Conservation (phyloP, 1,139 yeast species). For the Yamadazyma siamensis region DNA sequence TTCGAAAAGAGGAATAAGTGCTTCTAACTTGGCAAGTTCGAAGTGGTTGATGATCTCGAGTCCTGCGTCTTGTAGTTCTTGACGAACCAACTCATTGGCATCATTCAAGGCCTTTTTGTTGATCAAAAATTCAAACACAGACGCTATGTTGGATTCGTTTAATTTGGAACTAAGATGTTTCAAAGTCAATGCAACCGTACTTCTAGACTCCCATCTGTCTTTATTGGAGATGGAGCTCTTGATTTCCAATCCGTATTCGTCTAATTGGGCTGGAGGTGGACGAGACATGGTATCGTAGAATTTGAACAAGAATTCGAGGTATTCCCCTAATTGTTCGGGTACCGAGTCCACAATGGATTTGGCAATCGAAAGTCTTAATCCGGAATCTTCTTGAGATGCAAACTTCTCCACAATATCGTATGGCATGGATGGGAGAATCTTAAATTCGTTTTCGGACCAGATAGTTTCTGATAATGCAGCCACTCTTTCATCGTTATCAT, state of each 20-base stretch:
- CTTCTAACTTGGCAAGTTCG: constrained; percentile 65
- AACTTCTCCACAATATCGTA: constrained; percentile 40
- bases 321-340: constrained; percentile 14
- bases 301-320: constrained; percentile 47
- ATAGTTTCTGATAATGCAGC: constrained; percentile 72
- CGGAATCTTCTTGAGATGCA: constrained; percentile 55
- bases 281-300: constrained; percentile 58
- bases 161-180: constrained; percentile 55
- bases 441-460: constrained; percentile 75
- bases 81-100: constrained; percentile 66
- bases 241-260: constrained; percentile 75
- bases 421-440: constrained; percentile 42
- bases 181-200: constrained; percentile 73
- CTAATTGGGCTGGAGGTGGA: constrained; percentile 76
- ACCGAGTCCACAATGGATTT: constrained; percentile 36
- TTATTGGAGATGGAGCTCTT: constrained; percentile 56
- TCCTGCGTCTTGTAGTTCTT: constrained; percentile 89
- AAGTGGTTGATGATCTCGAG: constrained; percentile 61
- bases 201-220: constrained; percentile 82
- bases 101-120: constrained; percentile 70
- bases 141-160: constrained; percentile 35
- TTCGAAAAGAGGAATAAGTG: constrained; percentile 77
- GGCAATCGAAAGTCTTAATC: constrained; percentile 66
- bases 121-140: constrained; percentile 57
- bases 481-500: constrained; percentile 65